Percentiles rank a stretch among this genome's conserved stretches.
Evolutionary conservation across 1,284 basidiomycete species (phyloP).

Genomic region (Apiotrichum porosum): DNA sequence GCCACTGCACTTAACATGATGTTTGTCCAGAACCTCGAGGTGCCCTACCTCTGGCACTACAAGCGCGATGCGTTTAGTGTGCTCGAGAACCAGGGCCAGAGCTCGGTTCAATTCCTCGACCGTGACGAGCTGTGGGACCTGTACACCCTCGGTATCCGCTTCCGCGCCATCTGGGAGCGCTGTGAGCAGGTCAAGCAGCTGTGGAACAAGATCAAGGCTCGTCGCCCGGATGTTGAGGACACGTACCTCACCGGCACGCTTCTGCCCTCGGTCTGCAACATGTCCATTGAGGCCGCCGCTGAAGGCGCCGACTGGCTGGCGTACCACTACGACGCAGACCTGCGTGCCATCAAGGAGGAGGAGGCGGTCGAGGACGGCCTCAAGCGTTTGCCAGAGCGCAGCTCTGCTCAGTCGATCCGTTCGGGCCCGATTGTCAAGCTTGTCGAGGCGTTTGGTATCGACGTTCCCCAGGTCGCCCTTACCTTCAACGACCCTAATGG

Average conservation of each 20-base stretch:
- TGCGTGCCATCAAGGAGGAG: conserved; percentile 66
- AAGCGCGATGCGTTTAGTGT: conserved; percentile 62
- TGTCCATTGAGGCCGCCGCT: conserved; percentile 75
- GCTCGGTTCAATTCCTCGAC: conserved; percentile 60
- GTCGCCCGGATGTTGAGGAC: conserved; percentile 40
- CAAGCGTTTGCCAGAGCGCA: conserved; percentile 34
- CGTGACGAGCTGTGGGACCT: conserved; percentile 83
- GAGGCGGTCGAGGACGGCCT: conserved; percentile 60
- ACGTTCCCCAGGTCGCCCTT: conserved; percentile 30
- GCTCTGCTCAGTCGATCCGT: conserved; percentile 25
- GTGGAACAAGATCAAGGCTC: conserved; percentile 54
- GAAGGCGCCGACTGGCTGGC: conserved; percentile 89
- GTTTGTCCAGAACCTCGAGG: conserved; percentile 82
- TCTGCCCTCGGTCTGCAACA: conserved; percentile 36
- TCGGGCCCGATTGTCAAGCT: conserved; percentile 39
- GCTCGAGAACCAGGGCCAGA: conserved; percentile 38
- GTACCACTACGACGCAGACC: conserved; percentile 62
- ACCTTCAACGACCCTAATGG: conserved; percentile 37
- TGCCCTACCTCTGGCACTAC: conserved; percentile 92
- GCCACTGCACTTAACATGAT: conserved; percentile 74
- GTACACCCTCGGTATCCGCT: conserved; percentile 77
- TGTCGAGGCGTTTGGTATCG: conserved; percentile 42
- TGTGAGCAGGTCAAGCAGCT: conserved; percentile 60
- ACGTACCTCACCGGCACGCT: conserved; percentile 34
- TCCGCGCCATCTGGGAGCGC: conserved; percentile 74